Base-by-base conservation (phyloP, 2,329 filamentous ascomycete genomes). In the Aspergillus luchuensis region DNA sequence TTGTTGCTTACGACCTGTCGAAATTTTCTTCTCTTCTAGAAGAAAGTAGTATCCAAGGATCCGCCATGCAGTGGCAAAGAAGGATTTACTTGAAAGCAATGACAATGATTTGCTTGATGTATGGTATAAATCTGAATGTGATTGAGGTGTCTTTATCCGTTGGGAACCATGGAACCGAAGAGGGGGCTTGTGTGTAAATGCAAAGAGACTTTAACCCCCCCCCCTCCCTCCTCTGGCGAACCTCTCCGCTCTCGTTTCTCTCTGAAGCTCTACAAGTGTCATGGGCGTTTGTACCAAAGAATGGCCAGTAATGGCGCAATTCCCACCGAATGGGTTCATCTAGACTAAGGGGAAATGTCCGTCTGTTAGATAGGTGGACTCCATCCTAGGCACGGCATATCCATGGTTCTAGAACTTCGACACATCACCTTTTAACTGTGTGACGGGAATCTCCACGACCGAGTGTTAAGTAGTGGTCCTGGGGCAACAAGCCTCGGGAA, bases 341-440 rank as follows among this genome's bases (percentile, higher is more conserved):
- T 33, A 21, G 41, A 43, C 39, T 49, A 49, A 30, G 45, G 45
- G 23, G 45, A 17, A 25, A 8, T 30, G 30, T 23, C 45, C 45
- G 47, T 10, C 25, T 15, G 23, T 17, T n/a, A 45, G n/a, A 21
- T n/a, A 45, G 8, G 11, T 11, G 39, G 25, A 17, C 47, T 30
- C 47, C 47, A 50, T 50, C 47, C 15, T 28, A 50, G 47, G 47
- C 47, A 50, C 47, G 47, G 25, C 47, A 30, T 17, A 50, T 50
- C 47, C 47, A 28, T 50, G 47, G 47, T 50, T 50, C 47, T 50
- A 50, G 47, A 50, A 36, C 33, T 28, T 33, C 47, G 25, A 50
- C 17, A 17, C 23, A 10, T 45, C 47, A 28, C 23, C 8, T 45
- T 19, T 13, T 11, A 11, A 36, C 10, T 36, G 11, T 5, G 11